Conservation (phyloP, 345 rosid species). For the Populus alba region DNA sequence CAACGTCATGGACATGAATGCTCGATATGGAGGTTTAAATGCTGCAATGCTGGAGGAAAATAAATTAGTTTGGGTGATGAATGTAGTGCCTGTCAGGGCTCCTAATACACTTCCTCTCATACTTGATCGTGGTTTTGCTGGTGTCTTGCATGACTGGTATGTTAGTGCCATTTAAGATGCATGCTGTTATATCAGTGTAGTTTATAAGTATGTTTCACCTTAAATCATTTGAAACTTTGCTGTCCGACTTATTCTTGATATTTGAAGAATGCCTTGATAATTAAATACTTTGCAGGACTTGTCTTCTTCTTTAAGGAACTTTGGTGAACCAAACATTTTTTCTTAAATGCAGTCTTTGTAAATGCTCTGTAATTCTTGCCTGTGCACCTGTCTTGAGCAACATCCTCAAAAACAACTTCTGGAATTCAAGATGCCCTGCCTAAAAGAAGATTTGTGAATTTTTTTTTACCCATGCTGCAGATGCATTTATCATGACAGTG, state of each 20-base stretch:
- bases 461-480: background rate
- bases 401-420: background rate
- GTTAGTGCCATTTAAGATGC: background rate
- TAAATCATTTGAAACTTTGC: background rate
- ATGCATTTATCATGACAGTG: background rate
- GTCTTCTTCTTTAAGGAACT: background rate
- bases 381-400: background rate
- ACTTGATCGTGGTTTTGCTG: conserved; percentile 83
- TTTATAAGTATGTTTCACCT: background rate
- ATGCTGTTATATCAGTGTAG: background rate
- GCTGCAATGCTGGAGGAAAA: conserved; percentile 67
- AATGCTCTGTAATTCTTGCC: background rate
- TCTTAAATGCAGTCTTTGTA: background rate
- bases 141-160: conserved; percentile 94
- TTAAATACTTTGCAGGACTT: background rate
- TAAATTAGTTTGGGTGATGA: conserved; percentile 93
- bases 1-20: conserved; percentile 98
- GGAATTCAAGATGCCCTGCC: background rate
- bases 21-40: conserved; percentile 82
- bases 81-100: conserved; percentile 78
- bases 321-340: background rate
- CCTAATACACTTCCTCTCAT: conserved; percentile 80
- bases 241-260: background rate
- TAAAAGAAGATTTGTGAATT: background rate
- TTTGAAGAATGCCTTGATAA: background rate